Evolutionary conservation across 2,329 filamentous ascomycete genomes (phyloP).

Genomic region (Endoconidiophora laricicola): DNA sequence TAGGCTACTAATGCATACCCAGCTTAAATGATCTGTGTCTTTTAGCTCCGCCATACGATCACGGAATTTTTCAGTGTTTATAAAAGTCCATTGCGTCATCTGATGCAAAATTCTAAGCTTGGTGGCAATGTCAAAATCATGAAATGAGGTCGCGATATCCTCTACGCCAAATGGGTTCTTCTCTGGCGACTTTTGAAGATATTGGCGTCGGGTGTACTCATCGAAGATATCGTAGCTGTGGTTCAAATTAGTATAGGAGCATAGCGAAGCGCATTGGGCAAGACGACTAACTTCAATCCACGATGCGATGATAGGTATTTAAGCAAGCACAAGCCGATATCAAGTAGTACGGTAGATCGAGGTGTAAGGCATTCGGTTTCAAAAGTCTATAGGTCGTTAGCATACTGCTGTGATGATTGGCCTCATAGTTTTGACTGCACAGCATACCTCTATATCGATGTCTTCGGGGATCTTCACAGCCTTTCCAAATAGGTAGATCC

Average conservation of each 20-base stretch:
- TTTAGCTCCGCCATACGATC: conserved; percentile 72
- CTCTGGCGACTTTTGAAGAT: conserved; percentile 58
- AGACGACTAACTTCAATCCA: conserved; percentile 59
- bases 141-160: conserved; percentile 56
- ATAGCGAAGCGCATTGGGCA: neutral
- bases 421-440: neutral
- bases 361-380: conserved; percentile 78
- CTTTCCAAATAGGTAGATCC: conserved; percentile 79
- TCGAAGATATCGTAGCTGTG: conserved; percentile 72
- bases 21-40: conserved; percentile 64
- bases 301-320: conserved; percentile 91
- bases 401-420: neutral
- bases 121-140: conserved; percentile 64
- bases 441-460: conserved; percentile 66
- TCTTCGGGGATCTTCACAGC: conserved; percentile 79
- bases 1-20: conserved; percentile 45
- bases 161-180: conserved; percentile 74
- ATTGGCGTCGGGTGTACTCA: conserved; percentile 83
- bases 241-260: conserved; percentile 13
- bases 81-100: conserved; percentile 76
- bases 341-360: conserved; percentile 54
- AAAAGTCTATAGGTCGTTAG: conserved; percentile 44
- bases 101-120: conserved; percentile 75
- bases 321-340: conserved; percentile 72
- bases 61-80: conserved; percentile 71